phyloP scores from a whole-genome alignment of 768 basidiomycete species.

The Plicaturopsis crispa region DNA sequence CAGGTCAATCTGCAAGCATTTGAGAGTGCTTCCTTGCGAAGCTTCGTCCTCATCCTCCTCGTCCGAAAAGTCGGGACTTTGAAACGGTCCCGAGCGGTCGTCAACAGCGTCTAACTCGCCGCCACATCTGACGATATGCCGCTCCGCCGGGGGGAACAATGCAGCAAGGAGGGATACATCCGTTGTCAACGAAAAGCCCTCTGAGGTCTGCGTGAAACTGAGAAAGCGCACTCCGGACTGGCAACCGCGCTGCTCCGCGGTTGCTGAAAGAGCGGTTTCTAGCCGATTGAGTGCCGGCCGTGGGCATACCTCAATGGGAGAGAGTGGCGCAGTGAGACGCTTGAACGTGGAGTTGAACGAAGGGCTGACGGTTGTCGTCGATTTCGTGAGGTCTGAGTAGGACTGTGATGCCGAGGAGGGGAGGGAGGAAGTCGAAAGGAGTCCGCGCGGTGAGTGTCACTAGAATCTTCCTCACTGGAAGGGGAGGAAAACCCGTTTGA shows the following conservation, averaged over 20 bases:
- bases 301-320: too few relatives aligned
- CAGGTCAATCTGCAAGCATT: conserved; percentile 72
- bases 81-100: conserved; percentile 16
- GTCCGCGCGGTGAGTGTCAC: conserved; percentile 47
- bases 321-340: conserved; percentile 24
- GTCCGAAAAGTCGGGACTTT: conserved; percentile 20
- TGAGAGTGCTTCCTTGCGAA: conserved; percentile 34
- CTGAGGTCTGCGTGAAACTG: conserved; percentile 68
- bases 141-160: conserved; percentile 62
- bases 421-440: conserved; percentile 24
- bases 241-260: too few relatives aligned
- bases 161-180: conserved; percentile 59
- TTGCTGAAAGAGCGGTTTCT: background rate
- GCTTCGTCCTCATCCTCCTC: conserved; percentile 24
- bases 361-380: conserved; percentile 19
- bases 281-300: too few relatives aligned
- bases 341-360: conserved; percentile 29
- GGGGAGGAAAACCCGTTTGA: conserved; percentile 15
- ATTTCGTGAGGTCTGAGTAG: conserved; percentile 30
- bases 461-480: conserved; percentile 37
- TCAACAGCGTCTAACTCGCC: conserved; percentile 59
- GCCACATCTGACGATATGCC: conserved; percentile 69
- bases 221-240: conserved; percentile 60
- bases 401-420: conserved; percentile 34
- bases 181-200: conserved; percentile 71